Conservation (phyloP, 2,329 filamentous ascomycete genomes). For the Xylaria sp. region DNA sequence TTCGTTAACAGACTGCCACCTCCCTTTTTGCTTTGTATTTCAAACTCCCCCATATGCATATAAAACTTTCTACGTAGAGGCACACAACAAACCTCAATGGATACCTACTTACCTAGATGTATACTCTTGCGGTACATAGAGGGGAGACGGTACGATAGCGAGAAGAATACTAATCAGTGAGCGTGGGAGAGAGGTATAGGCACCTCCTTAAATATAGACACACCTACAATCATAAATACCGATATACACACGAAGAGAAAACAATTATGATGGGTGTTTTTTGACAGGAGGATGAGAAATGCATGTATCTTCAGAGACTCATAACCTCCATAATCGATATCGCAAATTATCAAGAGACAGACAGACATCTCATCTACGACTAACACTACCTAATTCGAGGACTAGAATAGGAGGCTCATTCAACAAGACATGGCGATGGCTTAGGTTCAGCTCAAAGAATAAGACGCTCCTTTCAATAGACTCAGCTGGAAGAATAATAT, state of each 20-base stretch:
- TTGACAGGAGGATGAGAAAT: background rate
- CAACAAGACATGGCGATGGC: no score
- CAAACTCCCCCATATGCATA: constrained; percentile 8
- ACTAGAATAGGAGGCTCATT: no score
- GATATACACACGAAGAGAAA: background rate
- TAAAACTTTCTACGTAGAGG: constrained; percentile 5
- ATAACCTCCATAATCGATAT: no score
- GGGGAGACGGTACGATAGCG: background rate
- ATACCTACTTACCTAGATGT: background rate
- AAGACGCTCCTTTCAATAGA: no score
- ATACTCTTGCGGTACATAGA: constrained; percentile 3
- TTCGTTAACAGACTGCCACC: background rate
- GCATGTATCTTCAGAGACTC: no score
- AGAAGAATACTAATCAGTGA: background rate
- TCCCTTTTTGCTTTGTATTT: background rate
- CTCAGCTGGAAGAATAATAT: background rate
- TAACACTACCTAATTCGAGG: no score
- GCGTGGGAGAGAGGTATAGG: background rate
- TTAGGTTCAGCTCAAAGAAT: no score
- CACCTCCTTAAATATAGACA: background rate
- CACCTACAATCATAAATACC: background rate
- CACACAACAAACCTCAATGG: background rate
- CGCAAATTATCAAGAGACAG: no score
- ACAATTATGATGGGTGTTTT: background rate
- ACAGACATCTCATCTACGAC: no score